Evolutionary conservation across 148 eudicot species (phyloP), one percentile per base, ranked within the genome.

Genomic region (Silene conica): DNA sequence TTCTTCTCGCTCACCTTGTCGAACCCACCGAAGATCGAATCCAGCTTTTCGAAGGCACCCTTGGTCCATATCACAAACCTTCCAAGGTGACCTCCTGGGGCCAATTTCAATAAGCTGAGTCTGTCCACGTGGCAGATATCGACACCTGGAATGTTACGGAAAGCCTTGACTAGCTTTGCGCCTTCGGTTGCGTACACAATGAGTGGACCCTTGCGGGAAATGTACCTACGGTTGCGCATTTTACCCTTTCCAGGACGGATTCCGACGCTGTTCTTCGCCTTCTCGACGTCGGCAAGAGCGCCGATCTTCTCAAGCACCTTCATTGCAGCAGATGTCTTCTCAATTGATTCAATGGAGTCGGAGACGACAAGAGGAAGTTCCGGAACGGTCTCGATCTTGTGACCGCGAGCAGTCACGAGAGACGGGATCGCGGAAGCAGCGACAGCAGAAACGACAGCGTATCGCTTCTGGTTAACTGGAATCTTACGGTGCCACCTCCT

Each of bases 401-500:
- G 59, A 16, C 59, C 59, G 21, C 59, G 59, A 56, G 59, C 59
- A 0, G 21, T 56, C 0, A 56, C 59, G 6, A 56, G 59, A 16
- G 59, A 56, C 20, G 59, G 59, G 7, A 56, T 56, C 20, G 59
- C 59, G 1, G 59, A 56, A 4, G 59, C 59, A 4, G 59, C 19
- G 1, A 56, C 2, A 7, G 59, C 59, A 0, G 59, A 56, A 6
- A 56, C 59, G 59, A 56, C 55, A 15, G 55, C 55, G 55, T 50
- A 50, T 15, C 55, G 14, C 16, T 50, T 50, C 55, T 50, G 55
- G 59, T 56, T 56, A 4, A 56, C 59, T 0, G 59, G 59, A 8
- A 56, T 56, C 59, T 56, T 56, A 56, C 59, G 59, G 59, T 56
- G 59, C 59, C 59, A 56, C 59, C 59, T 56, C 1, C 59, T 6